A percentile compares a stretch with the other conserved stretches of the same genome.
Evolutionary conservation across 805 yeast species (phyloP).

Genomic region (Candida nitratophila): DNA sequence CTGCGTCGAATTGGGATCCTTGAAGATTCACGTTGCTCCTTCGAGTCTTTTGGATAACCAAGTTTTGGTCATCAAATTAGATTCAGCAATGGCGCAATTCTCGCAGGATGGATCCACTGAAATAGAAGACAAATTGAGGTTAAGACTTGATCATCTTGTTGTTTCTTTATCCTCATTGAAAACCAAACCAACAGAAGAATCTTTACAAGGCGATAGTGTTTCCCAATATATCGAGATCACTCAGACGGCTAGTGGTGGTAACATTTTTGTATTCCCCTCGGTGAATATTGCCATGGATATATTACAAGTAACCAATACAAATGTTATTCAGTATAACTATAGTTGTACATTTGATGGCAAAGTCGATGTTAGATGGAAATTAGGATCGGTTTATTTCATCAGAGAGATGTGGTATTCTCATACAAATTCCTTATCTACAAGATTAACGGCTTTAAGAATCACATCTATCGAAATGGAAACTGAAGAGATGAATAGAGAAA

Average conservation of each 20-base stretch:
- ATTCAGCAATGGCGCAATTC: slow-evolving; percentile 46
- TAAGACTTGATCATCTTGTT: slow-evolving; percentile 54
- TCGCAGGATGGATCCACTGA: slow-evolving; percentile 38
- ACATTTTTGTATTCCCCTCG: slow-evolving; percentile 73
- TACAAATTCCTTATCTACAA: slow-evolving; percentile 59
- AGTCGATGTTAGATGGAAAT: slow-evolving; percentile 88
- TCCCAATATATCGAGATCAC: slow-evolving; percentile 52
- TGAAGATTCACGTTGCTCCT: slow-evolving; percentile 70
- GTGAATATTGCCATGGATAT: slow-evolving; percentile 70
- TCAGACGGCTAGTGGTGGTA: slow-evolving; percentile 64
- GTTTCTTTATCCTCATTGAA: slow-evolving; percentile 63
- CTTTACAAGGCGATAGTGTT: slow-evolving; percentile 33
- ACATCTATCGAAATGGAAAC: slow-evolving; percentile 22
- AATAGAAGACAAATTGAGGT: slow-evolving; percentile 49
- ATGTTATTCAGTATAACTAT: slow-evolving; percentile 58
- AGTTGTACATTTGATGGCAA: slow-evolving; percentile 78
- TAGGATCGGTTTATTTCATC: slow-evolving; percentile 85
- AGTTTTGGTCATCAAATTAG: slow-evolving; percentile 58
- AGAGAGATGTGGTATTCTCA: slow-evolving; percentile 91
- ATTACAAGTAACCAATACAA: slow-evolving; percentile 46
- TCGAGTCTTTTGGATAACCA: slow-evolving; percentile 72
- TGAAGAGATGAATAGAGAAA: slow-evolving; percentile 30
- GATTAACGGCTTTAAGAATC: slow-evolving; percentile 36
- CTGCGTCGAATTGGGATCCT: slow-evolving; percentile 49
- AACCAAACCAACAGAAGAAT: slow-evolving; percentile 41